A percentile compares a stretch with the other conserved stretches of the same genome.
Conservation (phyloP, 805 yeast genomes). For the Suhomyces canberraensis region DNA sequence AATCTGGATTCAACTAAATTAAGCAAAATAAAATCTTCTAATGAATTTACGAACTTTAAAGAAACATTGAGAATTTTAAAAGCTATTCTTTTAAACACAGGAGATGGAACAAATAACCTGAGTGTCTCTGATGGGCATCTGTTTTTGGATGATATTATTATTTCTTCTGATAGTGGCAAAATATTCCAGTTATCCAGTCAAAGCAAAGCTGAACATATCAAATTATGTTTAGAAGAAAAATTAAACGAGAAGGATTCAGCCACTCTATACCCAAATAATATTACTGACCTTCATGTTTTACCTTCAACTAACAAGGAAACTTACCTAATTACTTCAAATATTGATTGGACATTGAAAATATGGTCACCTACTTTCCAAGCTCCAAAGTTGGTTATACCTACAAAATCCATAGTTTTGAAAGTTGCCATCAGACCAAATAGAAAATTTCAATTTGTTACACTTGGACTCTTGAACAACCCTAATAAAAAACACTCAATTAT, state of each 20-base stretch:
- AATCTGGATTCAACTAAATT: slow-evolving; percentile 15
- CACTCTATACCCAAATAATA: neutral
- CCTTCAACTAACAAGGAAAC: slow-evolving; percentile 1
- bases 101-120: neutral
- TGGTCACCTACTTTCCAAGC: slow-evolving; percentile 13
- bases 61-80: slow-evolving; percentile 8
- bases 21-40: slow-evolving; percentile 7
- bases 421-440: slow-evolving; percentile 17
- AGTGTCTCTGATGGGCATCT: slow-evolving; percentile 5
- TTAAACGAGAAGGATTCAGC: slow-evolving; percentile 5
- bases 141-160: slow-evolving; percentile 17
- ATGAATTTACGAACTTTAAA: slow-evolving; percentile 8
- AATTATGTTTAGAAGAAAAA: slow-evolving; percentile 6
- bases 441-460: slow-evolving; percentile 23
- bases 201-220: slow-evolving; percentile 12
- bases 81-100: slow-evolving; percentile 4
- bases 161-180: slow-evolving; percentile 18
- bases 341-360: slow-evolving; percentile 23
- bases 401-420: slow-evolving; percentile 16
- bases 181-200: slow-evolving; percentile 17
- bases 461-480: slow-evolving; percentile 15
- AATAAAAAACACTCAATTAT: slow-evolving; percentile 11
- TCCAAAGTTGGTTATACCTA: slow-evolving; percentile 19
- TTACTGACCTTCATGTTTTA: slow-evolving; percentile 6
- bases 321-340: slow-evolving; percentile 15